Percentiles rank a stretch among this genome's conserved stretches.
These are phyloP conservation scores for Colletotrichum viniferum DNA, from an alignment of 2,329 filamentous ascomycete species.

Conservation along the genomic window DNA sequence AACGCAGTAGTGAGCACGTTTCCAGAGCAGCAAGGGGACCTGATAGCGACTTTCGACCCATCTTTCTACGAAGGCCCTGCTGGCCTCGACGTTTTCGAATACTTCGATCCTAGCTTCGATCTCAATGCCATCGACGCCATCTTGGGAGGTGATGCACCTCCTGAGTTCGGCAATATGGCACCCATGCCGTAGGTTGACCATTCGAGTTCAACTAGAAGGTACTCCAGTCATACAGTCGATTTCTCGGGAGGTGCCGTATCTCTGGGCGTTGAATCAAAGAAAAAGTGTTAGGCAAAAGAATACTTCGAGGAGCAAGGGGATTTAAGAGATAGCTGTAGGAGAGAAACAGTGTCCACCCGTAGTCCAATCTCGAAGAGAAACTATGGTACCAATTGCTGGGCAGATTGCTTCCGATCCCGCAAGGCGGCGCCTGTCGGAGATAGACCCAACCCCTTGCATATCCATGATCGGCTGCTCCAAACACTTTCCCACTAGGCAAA, in stretches of 20 bases:
- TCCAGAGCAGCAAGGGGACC: neutral
- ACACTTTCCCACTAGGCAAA: neutral
- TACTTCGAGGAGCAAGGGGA: neutral
- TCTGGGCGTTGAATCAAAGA: neutral
- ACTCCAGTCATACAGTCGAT: neutral
- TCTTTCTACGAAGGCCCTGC: constrained; percentile 6
- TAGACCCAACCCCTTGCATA: neutral
- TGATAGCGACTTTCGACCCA: neutral
- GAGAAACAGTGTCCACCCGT: neutral
- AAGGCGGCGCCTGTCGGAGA: neutral
- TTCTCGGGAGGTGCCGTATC: neutral
- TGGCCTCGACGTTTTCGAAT: constrained; percentile 24
- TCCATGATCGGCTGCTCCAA: neutral
- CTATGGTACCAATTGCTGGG: neutral
- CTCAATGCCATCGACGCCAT: constrained; percentile 26
- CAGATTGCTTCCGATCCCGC: neutral
- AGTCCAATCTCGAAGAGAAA: neutral
- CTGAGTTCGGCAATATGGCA: neutral
- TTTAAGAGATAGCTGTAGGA: neutral
- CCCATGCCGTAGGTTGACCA: neutral
- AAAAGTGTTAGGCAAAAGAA: neutral
- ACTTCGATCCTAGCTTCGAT: constrained; percentile 27
- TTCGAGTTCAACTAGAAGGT: neutral
- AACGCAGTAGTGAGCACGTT: neutral
- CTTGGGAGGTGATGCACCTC: constrained; percentile 9